Conservation (phyloP, 2,329 filamentous ascomycete species). For the Capronia epimyces region DNA sequence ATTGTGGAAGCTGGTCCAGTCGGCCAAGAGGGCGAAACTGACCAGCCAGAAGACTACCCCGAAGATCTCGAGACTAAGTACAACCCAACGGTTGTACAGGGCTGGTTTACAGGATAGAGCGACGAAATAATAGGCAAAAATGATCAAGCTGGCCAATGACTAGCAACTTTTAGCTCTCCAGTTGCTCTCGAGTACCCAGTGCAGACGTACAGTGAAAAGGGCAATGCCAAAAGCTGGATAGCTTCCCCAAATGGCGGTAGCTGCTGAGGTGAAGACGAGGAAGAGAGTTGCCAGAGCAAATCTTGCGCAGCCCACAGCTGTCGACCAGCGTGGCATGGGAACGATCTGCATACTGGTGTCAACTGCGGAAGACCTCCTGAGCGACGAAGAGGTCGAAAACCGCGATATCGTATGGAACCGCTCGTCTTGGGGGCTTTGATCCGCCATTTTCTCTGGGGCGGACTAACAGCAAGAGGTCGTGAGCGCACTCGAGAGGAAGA, state of each 20-base stretch:
- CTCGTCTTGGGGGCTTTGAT: constrained; percentile 4
- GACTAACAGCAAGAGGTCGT: not conserved
- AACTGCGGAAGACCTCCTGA: constrained; percentile 8
- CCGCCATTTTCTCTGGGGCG: constrained; percentile 5
- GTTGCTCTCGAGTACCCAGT: not conserved
- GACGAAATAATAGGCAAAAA: constrained; percentile 26
- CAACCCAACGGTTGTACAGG: constrained; percentile 25
- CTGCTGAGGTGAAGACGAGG: constrained; percentile 21
- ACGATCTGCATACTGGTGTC: constrained; percentile 12
- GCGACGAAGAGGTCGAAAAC: constrained; percentile 17
- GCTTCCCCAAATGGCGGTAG: constrained; percentile 18
- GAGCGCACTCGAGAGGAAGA: not conserved
- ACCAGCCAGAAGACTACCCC: constrained; percentile 25
- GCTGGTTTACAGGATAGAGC: constrained; percentile 19
- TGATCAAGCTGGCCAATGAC: constrained; percentile 20
- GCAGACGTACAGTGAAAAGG: constrained; percentile 22
- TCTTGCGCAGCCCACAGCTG: constrained; percentile 20
- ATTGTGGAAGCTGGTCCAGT: constrained; percentile 20
- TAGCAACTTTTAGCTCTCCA: not conserved
- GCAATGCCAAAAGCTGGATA: constrained; percentile 21
- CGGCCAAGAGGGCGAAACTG: constrained; percentile 17
- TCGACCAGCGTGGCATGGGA: constrained; percentile 27
- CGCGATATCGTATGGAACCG: constrained; percentile 11
- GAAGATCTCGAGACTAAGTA: constrained; percentile 23
- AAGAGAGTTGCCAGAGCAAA: constrained; percentile 20